These are phyloP conservation scores for Colletotrichum euphorbiae DNA, from an alignment of 2,329 filamentous ascomycete genomes.

Conservation along the genomic window DNA sequence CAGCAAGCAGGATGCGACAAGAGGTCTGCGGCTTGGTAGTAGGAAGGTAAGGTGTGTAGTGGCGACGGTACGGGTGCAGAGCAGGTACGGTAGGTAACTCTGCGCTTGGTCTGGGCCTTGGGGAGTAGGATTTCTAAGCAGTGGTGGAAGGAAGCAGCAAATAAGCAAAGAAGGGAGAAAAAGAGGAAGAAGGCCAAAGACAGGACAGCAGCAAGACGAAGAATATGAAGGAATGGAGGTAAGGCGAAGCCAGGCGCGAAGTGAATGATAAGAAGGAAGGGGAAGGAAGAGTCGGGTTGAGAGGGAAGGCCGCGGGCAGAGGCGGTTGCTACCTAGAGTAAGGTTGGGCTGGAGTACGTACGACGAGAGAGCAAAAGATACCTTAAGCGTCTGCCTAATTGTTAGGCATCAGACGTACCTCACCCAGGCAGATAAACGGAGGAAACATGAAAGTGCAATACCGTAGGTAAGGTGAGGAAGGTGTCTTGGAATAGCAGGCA, in stretches of 20 bases:
- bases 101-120: no score
- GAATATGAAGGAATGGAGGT: slow-evolving; percentile 26
- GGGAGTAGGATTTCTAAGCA: background rate
- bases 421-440: background rate
- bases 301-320: slow-evolving; percentile 19
- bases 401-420: background rate
- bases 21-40: background rate
- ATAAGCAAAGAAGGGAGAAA: background rate
- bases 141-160: background rate
- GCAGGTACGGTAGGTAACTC: background rate
- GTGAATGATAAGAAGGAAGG: slow-evolving; percentile 33
- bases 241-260: slow-evolving; percentile 35
- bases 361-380: background rate
- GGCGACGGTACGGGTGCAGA: slow-evolving; percentile 8
- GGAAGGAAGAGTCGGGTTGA: slow-evolving; percentile 17
- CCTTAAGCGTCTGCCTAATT: background rate
- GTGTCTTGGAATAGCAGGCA: no score
- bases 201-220: slow-evolving; percentile 10
- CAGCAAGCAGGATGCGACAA: background rate
- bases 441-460: background rate
- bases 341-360: background rate
- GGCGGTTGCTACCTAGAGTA: background rate
- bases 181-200: background rate
- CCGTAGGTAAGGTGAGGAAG: no score
- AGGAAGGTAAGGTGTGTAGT: slow-evolving; percentile 7